Base-by-base conservation (phyloP, 768 basidiomycete species). In the Russula dissimulans region DNA sequence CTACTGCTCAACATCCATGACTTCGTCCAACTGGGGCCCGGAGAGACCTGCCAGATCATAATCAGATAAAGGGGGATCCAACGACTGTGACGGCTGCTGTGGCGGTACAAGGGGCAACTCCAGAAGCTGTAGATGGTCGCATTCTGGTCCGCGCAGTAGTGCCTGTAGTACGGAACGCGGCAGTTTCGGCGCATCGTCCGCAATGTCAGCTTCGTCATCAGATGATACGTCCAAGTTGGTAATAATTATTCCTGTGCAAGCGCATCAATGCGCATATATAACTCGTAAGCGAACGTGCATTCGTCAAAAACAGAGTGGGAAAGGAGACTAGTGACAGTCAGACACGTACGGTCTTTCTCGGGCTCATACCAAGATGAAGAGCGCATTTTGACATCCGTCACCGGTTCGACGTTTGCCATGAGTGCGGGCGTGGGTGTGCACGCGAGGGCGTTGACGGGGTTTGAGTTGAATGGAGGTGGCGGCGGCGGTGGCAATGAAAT, bases 351-450 rank as follows among this genome's bases (percentile, higher is more conserved):
- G 26, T 66, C 65, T 41, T 64, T 64, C 47, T 64, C 59, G 17
- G 65, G 59, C 36, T 66, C 65, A 29, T 64, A 66, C 65, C 65
- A 66, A 10, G 65, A 66, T n/a, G 59, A 58, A 6, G 47, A 39
- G n/a, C 50, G 63, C 65, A 66, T 66, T 18, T 56, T 60, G 46
- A 66, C 46, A 51, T 51, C 60, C 31, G 36, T 31, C 26, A 38
- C 26, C 54, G 10, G n/a, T 14, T 55, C 42, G 26, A 41, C 31
- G 38, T 47, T 46, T n/a, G 22, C 34, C 6, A 26, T 8, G 36
- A 29, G 36, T 54, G 58, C n/a, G 11, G 56, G 29, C 22, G 12
- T 18, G 42, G 5, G 3, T 7, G 32, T 11, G 36, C 10, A 26
- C 29, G 32, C 14, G 8, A 45, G 22, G 17, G 50, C 15, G 12